Evolutionary conservation across 345 rosid genomes (phyloP), one percentile per base, ranked within the genome.

Genomic region (Moringa oleifera): DNA sequence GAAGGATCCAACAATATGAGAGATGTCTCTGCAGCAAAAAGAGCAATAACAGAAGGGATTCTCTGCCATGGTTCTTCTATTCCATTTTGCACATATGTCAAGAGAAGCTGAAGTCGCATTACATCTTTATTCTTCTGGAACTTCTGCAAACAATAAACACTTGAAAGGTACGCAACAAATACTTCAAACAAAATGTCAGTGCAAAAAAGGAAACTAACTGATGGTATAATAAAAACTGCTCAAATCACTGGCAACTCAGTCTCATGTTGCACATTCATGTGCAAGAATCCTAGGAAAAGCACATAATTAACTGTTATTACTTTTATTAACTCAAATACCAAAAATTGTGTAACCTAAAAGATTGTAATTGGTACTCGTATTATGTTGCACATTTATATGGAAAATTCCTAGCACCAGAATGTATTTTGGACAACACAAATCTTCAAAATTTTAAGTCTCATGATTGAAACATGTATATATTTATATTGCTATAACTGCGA

Each of bases 1-100:
- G 80, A 85, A 70, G 86, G 76, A 82, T 94, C 84, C 84, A 94
- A 81, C 77, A 90, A 78, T 77, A 90, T 75, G 45, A 90, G 71
- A 46, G 99, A 94, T 64, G 91, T 22, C 81, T 90, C 97, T 18
- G 97, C 96, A 6, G 88, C 95, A 75, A 94, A 90, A 70, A 86
- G 66, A 69, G 96, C 81, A 71, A 85, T 71, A 69, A 88, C 65
- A 36, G 95, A 82, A 64, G 96, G 95, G 68, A 94, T 80, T 73
- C 88, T 82, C 75, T 90, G 95, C 96, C 97, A 88, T 25, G 82
- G 73, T 61, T 94, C 85, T 66, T 78, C 64, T 55, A 90, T 85
- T 63, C 89, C 97, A 79, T 90, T 94, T 86, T 86, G 92, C 56
- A 90, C 71, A 71, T 71, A 71, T 73, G 78, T 74, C 82, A 94